Conservation (phyloP, 1,284 basidiomycete species). For the Moesziomyces sp. region DNA sequence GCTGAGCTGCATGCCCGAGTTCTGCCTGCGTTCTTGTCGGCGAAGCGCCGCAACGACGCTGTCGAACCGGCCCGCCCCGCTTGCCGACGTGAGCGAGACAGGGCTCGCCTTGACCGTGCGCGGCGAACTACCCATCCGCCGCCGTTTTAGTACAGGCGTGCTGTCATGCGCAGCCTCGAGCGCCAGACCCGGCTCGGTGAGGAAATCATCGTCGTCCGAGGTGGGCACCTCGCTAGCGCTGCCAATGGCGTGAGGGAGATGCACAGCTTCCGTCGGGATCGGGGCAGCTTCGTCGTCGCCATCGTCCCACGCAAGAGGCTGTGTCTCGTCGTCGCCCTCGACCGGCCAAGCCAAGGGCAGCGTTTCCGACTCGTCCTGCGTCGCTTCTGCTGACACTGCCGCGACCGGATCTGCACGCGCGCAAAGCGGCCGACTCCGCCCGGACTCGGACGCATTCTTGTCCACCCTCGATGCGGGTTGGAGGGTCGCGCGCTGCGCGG, state of each 20-base stretch:
- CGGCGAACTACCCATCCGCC: neutral
- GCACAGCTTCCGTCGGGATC: neutral
- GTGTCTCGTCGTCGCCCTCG: slow-evolving; percentile 17
- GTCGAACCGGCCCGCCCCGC: slow-evolving; percentile 10
- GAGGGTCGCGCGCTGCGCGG: slow-evolving; percentile 8
- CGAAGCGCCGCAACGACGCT: slow-evolving; percentile 24
- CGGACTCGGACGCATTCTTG: neutral
- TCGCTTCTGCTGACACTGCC: neutral
- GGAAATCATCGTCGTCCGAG: slow-evolving; percentile 35
- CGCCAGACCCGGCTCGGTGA: slow-evolving; percentile 7
- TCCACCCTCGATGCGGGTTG: slow-evolving; percentile 2
- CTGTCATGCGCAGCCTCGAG: neutral
- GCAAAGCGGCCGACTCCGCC: neutral
- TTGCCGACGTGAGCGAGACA: slow-evolving; percentile 10
- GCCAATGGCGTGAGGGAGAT: no score
- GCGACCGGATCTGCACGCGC: neutral
- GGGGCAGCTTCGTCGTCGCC: neutral
- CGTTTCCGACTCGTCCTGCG: slow-evolving; percentile 19
- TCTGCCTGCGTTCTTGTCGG: slow-evolving; percentile 21
- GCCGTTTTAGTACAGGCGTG: neutral
- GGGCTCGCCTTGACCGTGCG: slow-evolving; percentile 11
- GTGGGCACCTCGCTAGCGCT: slow-evolving; percentile 12
- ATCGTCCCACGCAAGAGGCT: slow-evolving; percentile 24
- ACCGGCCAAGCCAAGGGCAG: slow-evolving; percentile 14
- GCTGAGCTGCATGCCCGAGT: slow-evolving; percentile 26